These are phyloP conservation scores for Panicum virgatum DNA, from an alignment of 202 grass and related monocot genomes.

Conservation along the genomic window DNA sequence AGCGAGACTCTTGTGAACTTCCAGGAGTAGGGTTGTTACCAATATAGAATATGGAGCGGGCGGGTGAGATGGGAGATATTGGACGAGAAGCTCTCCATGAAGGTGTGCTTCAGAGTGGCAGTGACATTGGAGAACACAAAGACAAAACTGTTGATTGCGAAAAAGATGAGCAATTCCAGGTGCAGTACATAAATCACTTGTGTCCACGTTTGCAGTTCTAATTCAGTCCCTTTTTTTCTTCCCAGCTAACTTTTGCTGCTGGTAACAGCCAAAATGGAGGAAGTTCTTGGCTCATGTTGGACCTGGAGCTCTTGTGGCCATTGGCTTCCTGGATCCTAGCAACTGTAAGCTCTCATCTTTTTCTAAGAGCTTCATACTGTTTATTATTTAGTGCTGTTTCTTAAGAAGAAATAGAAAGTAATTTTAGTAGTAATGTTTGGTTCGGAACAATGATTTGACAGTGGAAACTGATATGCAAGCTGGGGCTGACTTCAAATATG, in stretches of 20 bases:
- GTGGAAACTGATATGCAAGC: conserved; percentile 68
- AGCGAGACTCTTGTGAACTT: background rate
- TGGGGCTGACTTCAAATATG: conserved; percentile 51
- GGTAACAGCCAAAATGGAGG: conserved; percentile 43
- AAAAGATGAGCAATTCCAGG: conserved; percentile 2
- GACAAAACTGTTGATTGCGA: background rate
- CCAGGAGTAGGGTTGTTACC: background rate
- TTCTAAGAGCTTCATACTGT: background rate
- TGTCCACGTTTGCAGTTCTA: background rate
- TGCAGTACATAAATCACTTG: background rate
- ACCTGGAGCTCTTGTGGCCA: conserved; percentile 53
- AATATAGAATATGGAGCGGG: conserved; percentile 7
- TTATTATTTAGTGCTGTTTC: background rate
- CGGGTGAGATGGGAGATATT: conserved; percentile 15
- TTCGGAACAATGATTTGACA: conserved; percentile 30
- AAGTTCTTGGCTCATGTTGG: conserved; percentile 55
- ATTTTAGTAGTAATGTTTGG: background rate
- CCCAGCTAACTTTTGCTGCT: background rate
- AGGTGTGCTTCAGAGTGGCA: conserved; percentile 18
- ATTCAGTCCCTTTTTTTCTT: background rate
- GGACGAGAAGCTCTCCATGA: conserved; percentile 21
- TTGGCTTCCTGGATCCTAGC: conserved; percentile 60
- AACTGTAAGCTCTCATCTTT: conserved; percentile 37
- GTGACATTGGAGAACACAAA: background rate
- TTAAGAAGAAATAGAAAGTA: background rate